Base-by-base conservation (phyloP, 305 asterid genomes). In the Solanum hybrid region DNA sequence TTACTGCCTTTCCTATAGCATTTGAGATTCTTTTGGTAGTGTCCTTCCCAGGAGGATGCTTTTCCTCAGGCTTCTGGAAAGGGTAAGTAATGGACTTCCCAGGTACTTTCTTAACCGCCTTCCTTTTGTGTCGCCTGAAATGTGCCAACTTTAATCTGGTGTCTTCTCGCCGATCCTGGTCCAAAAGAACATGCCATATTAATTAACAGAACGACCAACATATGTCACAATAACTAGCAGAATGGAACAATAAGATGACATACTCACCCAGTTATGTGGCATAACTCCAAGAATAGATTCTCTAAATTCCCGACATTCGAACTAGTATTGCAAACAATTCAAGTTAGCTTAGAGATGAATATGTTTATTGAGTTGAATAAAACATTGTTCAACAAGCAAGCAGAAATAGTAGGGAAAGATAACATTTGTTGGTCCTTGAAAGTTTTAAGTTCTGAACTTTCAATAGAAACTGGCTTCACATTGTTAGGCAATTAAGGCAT, bases 261-360 rank as follows among this genome's bases (percentile, higher is more conserved):
- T 86, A 91, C 96, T 91, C 92, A 97, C 99, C 99, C 99, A 97
- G 89, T 88, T 94, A 91, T 97, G 99, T 36, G 99, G 99, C 98
- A 97, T 93, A 90, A 97, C 96, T 88, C 98, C 98, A 88, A 97
- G 98, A 91, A 97, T 90, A 77, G 99, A 97, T 95, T 97, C 99
- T 93, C 99, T 94, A 89, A 94, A 96, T 91, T 96, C 96, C 97
- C 99, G 95, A 94, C 99, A 97, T 91, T 97, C 99, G 91, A 95
- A 95, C 99, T 97, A 91, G 81, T 86, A 94, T 69, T 90, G 93
- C 91, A 88, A 92, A 91, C 80, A 82, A 89, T 86, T 86, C 86
- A 88, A 89, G 93, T 91, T 76, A 91, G 91, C 40, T 82, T 90
- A 88, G 84, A 32, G 32, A 56, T 85, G 76, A 32, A 56, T 85